Evolutionary conservation across 1,284 basidiomycete species (phyloP), one percentile per base, ranked within the genome.

Genomic region (Pseudozyma flocculosa): DNA sequence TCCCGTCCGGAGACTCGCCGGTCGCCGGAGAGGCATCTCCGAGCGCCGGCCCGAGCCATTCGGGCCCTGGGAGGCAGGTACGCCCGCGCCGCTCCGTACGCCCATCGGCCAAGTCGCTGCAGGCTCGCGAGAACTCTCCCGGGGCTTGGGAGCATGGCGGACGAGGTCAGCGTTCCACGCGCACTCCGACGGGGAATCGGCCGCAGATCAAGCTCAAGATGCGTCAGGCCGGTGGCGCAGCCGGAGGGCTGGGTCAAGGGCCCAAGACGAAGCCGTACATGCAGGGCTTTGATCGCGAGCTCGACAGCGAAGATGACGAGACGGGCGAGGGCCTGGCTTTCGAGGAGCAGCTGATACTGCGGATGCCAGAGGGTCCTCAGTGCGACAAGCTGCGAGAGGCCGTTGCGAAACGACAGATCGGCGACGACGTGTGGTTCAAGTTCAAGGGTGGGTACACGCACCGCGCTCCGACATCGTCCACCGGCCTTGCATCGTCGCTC

Each of bases 291-390:
- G 92, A 97, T 80, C 83, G 94, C 39, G 95, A 97, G 77, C 82
- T 98, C 49, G 94, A 99, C 78, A 92, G 90, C 57, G 90, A 94
- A 58, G 91, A 95, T 59, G 93, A 97, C 45, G 84, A 85, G 51
- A 83, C 83, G 32, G 75, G 75, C 24, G 61, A 71, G 40, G 76
- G 76, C 21, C 80, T 98, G 54, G 87, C 87, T 4, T 97, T 98
- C 73, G 95, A 99, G 80, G 95, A 99, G 80, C 94, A 98, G 75
- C 95, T 98, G 76, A 87, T 99, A 52, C 81, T 99, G 29, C 81
- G 93, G 38, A 86, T 98, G 82, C 92, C 92, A 0, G 85, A 87
- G 4, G 89, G 89, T 0, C 87, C 89, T 51, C 72, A 78, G 40
- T 69, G 71, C 41, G 73, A 75, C 46, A 61, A 61, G 43, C 61